Evolutionary conservation across 2,329 filamentous ascomycete species (phyloP).

Genomic region (Davidsoniella eucalypti): DNA sequence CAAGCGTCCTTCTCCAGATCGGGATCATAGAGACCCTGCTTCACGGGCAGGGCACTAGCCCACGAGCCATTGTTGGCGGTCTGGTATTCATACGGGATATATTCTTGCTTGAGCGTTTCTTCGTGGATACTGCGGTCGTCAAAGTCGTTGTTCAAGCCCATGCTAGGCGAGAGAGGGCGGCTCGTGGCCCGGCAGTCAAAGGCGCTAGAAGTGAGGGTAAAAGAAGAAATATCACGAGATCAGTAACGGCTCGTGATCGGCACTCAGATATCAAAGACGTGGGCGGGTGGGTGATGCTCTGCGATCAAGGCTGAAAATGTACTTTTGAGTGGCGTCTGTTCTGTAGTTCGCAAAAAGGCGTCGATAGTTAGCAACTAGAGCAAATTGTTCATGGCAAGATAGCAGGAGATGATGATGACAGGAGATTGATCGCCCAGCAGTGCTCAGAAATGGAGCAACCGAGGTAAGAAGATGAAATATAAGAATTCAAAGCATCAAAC

Average conservation of each 20-base stretch:
- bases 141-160: constrained; percentile 50
- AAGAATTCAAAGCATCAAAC: constrained; percentile 3
- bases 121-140: constrained; percentile 44
- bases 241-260: neutral
- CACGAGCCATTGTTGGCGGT: constrained; percentile 72
- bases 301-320: too few relatives aligned
- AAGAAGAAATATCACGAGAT: neutral
- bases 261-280: neutral
- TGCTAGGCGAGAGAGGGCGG: constrained; percentile 39
- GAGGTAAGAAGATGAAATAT: constrained; percentile 1
- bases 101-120: constrained; percentile 42
- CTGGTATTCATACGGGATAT: constrained; percentile 70
- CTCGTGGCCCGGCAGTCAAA: constrained; percentile 1
- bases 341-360: neutral
- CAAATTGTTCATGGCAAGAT: neutral
- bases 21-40: constrained; percentile 96
- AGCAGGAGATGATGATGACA: neutral
- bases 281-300: neutral
- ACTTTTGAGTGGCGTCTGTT: too few relatives aligned
- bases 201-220: constrained; percentile 2
- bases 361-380: neutral
- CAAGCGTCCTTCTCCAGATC: constrained; percentile 97
- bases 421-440: neutral
- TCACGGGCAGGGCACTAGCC: constrained; percentile 89
- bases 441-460: neutral